phyloP scores from a whole-genome alignment of 768 basidiomycete genomes.

The Krasilnikovozyma curviuscula region DNA sequence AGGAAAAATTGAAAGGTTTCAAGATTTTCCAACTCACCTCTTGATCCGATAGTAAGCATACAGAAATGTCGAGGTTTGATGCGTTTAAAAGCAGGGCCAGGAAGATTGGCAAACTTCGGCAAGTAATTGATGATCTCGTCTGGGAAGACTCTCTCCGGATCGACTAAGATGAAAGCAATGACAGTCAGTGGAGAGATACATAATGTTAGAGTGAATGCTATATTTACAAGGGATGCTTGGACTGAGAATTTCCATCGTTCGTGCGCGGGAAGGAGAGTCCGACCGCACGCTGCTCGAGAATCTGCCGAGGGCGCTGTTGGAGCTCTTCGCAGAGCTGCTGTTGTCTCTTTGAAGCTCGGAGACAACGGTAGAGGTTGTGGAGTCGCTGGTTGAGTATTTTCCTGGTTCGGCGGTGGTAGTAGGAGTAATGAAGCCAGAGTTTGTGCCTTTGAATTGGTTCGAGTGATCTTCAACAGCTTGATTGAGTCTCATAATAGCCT shows the following conservation, averaged over 20 bases:
- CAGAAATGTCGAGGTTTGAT: conserved; percentile 37
- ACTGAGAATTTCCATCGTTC: too few species aligned
- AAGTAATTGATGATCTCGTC: conserved; percentile 20
- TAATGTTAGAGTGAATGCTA: too few species aligned
- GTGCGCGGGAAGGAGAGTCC: too few species aligned
- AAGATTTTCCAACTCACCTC: not conserved
- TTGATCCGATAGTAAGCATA: conserved; percentile 7
- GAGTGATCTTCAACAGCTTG: conserved; percentile 5
- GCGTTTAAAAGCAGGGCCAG: conserved; percentile 1
- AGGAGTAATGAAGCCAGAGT: not conserved
- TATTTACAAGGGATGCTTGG: too few species aligned
- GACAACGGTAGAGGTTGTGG: not conserved
- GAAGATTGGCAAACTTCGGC: conserved; percentile 22
- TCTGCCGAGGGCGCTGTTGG: too few species aligned
- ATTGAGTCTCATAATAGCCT: conserved; percentile 28
- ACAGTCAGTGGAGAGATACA: too few species aligned
- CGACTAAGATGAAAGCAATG: conserved; percentile 1
- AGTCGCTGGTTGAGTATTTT: too few species aligned
- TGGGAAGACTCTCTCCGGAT: conserved; percentile 14
- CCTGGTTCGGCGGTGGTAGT: too few species aligned
- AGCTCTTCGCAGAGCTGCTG: too few species aligned
- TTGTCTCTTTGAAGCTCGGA: not conserved
- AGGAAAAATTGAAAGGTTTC: too few species aligned
- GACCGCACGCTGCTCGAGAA: too few species aligned
- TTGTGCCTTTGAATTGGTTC: not conserved